Percentiles rank a stretch among this genome's conserved stretches.
Evolutionary conservation across 1,139 yeast genomes (phyloP).

Genomic region (Pichia sp.): DNA sequence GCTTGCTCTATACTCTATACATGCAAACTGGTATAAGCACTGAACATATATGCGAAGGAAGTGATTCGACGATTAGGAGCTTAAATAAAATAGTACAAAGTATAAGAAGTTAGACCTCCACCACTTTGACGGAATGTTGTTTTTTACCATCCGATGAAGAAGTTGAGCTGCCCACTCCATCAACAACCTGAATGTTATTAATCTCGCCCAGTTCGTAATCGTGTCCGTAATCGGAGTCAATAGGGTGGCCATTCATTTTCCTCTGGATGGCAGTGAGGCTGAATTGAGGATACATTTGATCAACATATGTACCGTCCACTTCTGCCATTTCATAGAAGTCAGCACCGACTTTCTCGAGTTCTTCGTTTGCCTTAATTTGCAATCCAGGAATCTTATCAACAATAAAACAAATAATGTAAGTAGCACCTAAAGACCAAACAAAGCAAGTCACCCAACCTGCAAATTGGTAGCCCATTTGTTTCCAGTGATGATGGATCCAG

Average conservation of each 20-base stretch:
- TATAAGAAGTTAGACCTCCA: slow-evolving; percentile 1
- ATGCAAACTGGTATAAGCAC: too few species aligned
- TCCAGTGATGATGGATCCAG: slow-evolving; percentile 44
- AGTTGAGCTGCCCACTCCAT: not conserved
- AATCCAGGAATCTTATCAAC: slow-evolving; percentile 43
- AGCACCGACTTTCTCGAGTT: slow-evolving; percentile 42
- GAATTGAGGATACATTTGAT: slow-evolving; percentile 13
- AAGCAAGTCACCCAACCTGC: slow-evolving; percentile 36
- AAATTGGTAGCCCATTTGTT: slow-evolving; percentile 43
- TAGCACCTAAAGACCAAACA: slow-evolving; percentile 37
- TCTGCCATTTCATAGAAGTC: slow-evolving; percentile 36
- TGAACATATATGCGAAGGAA: too few species aligned
- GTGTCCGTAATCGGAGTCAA: too few species aligned
- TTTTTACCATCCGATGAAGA: not conserved
- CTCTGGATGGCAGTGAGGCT: slow-evolving; percentile 4
- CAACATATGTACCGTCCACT: slow-evolving; percentile 18
- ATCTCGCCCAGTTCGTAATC: slow-evolving; percentile 4
- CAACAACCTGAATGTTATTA: slow-evolving; percentile 5
- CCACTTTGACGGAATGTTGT: not conserved
- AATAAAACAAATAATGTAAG: slow-evolving; percentile 34
- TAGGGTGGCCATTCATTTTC: slow-evolving; percentile 2
- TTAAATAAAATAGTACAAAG: too few species aligned
- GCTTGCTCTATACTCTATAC: too few species aligned
- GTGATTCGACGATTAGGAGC: too few species aligned
- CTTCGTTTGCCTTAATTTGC: slow-evolving; percentile 35